Evolutionary conservation across 1,284 basidiomycete species (phyloP).

Genomic region (Apiotrichum domesticum): DNA sequence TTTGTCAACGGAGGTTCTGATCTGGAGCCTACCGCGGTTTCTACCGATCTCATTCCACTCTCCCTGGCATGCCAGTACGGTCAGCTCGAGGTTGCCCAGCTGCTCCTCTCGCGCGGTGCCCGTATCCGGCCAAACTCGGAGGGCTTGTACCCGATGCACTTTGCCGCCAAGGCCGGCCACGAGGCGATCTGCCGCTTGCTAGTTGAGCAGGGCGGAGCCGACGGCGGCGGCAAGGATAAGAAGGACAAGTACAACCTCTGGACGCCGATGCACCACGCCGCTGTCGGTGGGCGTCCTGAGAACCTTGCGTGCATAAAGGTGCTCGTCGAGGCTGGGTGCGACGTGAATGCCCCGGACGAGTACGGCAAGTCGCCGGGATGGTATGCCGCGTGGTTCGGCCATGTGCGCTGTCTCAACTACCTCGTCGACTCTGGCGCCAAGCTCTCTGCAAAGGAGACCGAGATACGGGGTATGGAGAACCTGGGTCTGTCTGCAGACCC

Average conservation of each 20-base stretch:
- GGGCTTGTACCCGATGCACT: constrained; percentile 91
- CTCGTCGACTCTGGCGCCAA: constrained; percentile 57
- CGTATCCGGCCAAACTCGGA: constrained; percentile 80
- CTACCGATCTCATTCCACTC: constrained; percentile 74
- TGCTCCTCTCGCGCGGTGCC: constrained; percentile 73
- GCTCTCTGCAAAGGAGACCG: constrained; percentile 31
- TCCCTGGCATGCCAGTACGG: constrained; percentile 87
- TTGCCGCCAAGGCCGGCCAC: constrained; percentile 94
- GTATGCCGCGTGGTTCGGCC: constrained; percentile 97
- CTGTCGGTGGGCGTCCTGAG: constrained; percentile 62
- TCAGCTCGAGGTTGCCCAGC: constrained; percentile 71
- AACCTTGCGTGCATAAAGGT: constrained; percentile 68
- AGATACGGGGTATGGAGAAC: constrained; percentile 36
- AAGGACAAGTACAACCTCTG: constrained; percentile 96
- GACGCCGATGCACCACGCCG: constrained; percentile 96
- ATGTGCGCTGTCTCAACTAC: constrained; percentile 68
- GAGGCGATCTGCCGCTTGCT: constrained; percentile 73
- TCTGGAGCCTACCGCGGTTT: constrained; percentile 53
- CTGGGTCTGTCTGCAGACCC: constrained; percentile 43
- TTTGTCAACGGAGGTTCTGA: constrained; percentile 62
- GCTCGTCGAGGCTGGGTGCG: constrained; percentile 71
- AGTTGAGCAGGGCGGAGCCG: constrained; percentile 53
- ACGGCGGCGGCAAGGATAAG: constrained; percentile 66
- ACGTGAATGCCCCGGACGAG: constrained; percentile 74
- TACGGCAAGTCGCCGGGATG: constrained; percentile 78